Base-by-base conservation (phyloP, 352 stramenopile genomes). In the Globisporangium nodosum region DNA sequence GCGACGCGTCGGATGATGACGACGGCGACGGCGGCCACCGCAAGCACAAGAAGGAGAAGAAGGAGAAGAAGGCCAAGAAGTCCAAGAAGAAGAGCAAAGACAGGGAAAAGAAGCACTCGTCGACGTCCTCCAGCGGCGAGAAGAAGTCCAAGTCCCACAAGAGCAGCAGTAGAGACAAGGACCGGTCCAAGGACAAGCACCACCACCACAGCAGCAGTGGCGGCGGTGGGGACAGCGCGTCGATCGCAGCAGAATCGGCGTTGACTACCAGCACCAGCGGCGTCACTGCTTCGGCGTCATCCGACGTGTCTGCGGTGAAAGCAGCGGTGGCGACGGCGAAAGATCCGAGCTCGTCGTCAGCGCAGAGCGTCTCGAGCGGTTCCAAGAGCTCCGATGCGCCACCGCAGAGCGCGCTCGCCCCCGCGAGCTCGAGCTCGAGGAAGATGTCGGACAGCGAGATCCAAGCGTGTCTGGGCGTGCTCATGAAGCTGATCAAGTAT, bases 401-500 rank as follows among this genome's bases (percentile, higher is more conserved):
- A 16, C 37, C 37, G 5, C 37, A 8, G 33, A 39, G 33, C 33
- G 31, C 31, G 31, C 31, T 35, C 5, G 31, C 31, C 31, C 31
- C 31, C 31, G 31, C 35, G 11, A 43, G 3, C 37, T 18, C 13
- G 5, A 39, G 33, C 13, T 18, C 37, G 0, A 16, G 37, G 37
- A 55, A 66, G 42, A 91, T 91, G 83, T 70, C 69, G 15, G 79
- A 91, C 8, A 56, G 70, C 13, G 66, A 76, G 9, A 66, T 83
- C 59, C 71, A 65, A 8, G 71, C 76, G 16, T 94, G 83, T 47
- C 71, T 87, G 0, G 61, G 57, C 2, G 53, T 93, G 8, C 64
- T 94, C 39, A 90, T 90, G 76, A 90, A 89, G 54, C 58, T 94
- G 58, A 88, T 93, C 72, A 92, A 93, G 69, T 83, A 88, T 62